A percentile compares a stretch with the other conserved stretches of the same genome.
These are phyloP conservation scores for Durusdinium trenchii DNA, from an alignment of 73 alveolate species.

Conservation along the genomic window DNA sequence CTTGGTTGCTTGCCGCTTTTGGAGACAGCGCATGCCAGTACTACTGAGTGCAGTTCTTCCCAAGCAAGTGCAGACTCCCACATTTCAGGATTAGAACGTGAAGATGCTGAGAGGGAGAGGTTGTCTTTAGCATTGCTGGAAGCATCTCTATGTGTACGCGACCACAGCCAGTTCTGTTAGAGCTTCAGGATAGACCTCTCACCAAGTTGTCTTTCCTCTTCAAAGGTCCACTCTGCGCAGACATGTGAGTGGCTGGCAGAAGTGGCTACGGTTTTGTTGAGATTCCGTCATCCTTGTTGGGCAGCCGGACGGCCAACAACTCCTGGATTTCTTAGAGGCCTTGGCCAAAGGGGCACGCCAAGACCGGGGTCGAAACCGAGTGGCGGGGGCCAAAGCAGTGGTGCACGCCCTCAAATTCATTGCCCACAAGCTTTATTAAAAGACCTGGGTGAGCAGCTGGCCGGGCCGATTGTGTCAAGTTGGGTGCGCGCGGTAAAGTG, in stretches of 20 bases:
- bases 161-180: too few relatives aligned
- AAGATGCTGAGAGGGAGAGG: too few relatives aligned
- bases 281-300: neutral
- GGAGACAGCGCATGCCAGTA: too few relatives aligned
- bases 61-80: too few relatives aligned
- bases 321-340: slow-evolving; percentile 1
- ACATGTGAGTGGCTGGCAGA: slow-evolving; percentile 3
- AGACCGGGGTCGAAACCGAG: neutral
- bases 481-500: neutral
- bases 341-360: neutral
- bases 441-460: neutral
- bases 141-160: too few relatives aligned
- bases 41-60: too few relatives aligned
- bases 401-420: neutral
- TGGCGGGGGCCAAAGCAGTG: neutral
- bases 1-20: too few relatives aligned
- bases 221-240: too few relatives aligned
- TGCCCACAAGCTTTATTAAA: neutral
- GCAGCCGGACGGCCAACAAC: neutral
- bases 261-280: neutral
- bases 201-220: too few relatives aligned
- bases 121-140: too few relatives aligned
- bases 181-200: too few relatives aligned
- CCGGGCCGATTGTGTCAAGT: neutral
- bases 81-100: too few relatives aligned